Evolutionary conservation across 2,329 filamentous ascomycete genomes (phyloP), one percentile per base, ranked within the genome.

Genomic region (Neocucurbitaria cava): DNA sequence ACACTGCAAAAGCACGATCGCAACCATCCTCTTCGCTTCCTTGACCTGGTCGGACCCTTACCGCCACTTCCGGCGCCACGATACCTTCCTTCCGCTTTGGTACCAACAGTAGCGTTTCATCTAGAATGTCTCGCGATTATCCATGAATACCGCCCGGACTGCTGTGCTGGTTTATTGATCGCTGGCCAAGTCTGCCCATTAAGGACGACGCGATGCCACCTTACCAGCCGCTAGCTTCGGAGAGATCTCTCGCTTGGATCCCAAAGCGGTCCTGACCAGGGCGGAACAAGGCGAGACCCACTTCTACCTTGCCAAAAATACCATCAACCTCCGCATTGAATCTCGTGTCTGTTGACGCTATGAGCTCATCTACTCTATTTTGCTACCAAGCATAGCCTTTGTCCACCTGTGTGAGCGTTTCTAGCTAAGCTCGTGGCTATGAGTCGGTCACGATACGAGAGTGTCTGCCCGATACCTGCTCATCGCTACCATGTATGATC

Each of bases 271-370:
- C 52, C 54, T 33, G 60, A 49, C 50, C 54, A 52, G 41, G 57
- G 60, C 62, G 40, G 50, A n/a, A n/a, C n/a, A n/a, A n/a, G n/a
- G n/a, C n/a, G n/a, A n/a, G n/a, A 56, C 60, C 66, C 64, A 62
- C 57, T 61, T 55, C 59, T 47, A 52, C 28, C 49, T 38, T 63
- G 52, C 70, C 65, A 73, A 74, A 73, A 73, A 73, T 73, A 75
- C 41, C 49, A 11, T 35, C 30, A 41, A 42, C 59, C 61, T 62
- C 68, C 66, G 65, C 66, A 58, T 59, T 53, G 23, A 52, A 52
- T 60, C 68, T 70, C 66, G 67, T 67, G 62, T 67, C 55, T 54
- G 51, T 49, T 41, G 24, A 61, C 63, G 59, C 66, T 70, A 72
- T 70, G 66, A 71, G 65, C 68, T 69, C 65, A 73, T 62, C 49